Conservation (phyloP, 169 alveolate species). For the Plasmodium malariae region DNA sequence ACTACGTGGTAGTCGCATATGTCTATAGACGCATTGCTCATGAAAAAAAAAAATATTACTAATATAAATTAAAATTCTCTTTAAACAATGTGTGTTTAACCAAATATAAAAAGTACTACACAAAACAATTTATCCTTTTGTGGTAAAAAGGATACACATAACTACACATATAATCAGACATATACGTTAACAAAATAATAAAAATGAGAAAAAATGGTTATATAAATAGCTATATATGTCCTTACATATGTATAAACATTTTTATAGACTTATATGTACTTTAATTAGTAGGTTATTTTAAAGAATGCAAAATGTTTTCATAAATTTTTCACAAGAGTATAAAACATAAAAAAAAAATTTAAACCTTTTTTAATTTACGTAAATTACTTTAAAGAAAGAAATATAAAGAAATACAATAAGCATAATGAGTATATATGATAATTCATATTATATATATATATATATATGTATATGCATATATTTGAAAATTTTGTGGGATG, state of each 20-base stretch:
- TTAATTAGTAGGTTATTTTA: slow-evolving; percentile 21
- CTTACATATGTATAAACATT: background rate
- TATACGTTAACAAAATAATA: background rate
- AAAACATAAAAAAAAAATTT: background rate
- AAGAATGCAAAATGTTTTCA: background rate
- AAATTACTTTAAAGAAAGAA: background rate
- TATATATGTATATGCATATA: background rate
- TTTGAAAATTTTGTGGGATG: too few species aligned
- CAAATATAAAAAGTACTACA: too few species aligned
- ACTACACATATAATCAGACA: background rate
- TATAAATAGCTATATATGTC: background rate
- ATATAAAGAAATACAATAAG: slow-evolving; percentile 2
- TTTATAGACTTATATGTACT: background rate
- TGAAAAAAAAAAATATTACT: too few species aligned
- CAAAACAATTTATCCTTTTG: too few species aligned
- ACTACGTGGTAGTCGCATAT: too few species aligned
- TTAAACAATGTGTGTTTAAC: too few species aligned
- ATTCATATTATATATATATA: background rate
- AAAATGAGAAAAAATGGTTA: background rate
- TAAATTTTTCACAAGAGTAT: too few species aligned
- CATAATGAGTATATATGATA: background rate
- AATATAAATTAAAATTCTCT: too few species aligned
- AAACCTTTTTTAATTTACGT: slow-evolving; percentile 7
- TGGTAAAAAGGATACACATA: too few species aligned
- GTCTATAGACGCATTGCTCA: too few species aligned